Base-by-base conservation (phyloP, 2,329 filamentous ascomycete species). In the Monilinia fructicola region DNA sequence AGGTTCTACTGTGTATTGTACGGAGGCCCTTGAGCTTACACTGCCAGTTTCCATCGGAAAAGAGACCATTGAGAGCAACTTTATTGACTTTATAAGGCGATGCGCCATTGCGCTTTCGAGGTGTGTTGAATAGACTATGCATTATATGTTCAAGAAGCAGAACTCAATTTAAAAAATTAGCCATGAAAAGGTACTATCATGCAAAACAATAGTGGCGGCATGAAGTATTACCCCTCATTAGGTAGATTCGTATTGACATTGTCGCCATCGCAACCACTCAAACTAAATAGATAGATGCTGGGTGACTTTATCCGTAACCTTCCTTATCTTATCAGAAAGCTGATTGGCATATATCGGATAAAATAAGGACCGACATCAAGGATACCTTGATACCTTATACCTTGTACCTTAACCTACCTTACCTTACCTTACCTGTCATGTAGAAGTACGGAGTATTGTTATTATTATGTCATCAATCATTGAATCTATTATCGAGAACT, bases 11-110 rank as follows among this genome's bases (percentile, higher is more conserved):
- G 14, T 6, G 28, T 38, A n/a, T 44, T 14, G 23, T 26, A 4
- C 10, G 3, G 26, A 14, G 12, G 40, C 31, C 61, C 40, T 35
- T 1, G 31, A 44, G 7, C 52, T 52, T 64, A 62, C 67, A 69
- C 3, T 59, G 23, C 67, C 67, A 69, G 2, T 52, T 59, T 21
- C 66, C 62, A 63, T 67, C 67, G 10, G 59, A 62, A 38, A 69
- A 67, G 26, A 67, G 53, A n/a, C 67, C 66, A 21, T 67, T 69
- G 12, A 69, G 50, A 28, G 64, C 31, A 21, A 60, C 54, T 44
- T 44, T 67, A 10, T 53, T 35, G 7, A 60, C 54, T 44, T 52
- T 67, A 9, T 53, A 58, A 28, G 48, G 54, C 3, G 59, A 54
- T 35, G 18, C 35, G 42, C 65, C 46, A 46, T 38, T 48, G n/a